Base-by-base conservation (phyloP, 2,329 filamentous ascomycete species). In the Fusarium agapanthi region DNA sequence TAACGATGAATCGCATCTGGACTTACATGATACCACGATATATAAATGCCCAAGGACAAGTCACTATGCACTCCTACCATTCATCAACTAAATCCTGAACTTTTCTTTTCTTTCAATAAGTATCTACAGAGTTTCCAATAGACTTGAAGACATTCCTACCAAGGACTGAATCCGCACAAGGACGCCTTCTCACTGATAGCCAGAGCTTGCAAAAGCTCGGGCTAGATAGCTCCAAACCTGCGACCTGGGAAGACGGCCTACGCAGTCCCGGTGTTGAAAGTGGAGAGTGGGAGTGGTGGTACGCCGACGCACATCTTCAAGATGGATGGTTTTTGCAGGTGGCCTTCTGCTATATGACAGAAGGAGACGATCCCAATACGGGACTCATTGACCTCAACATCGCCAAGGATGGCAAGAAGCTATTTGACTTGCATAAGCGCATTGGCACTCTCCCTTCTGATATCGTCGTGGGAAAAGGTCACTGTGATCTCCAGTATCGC, bases 261-360 rank as follows among this genome's bases (percentile, higher is more conserved):
- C 51, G 51, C 20, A 41, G 35, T 20, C 51, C 26, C 15, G 35
- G 11, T 13, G 12, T n/a, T 26, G 51, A 54, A 30, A 41, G 35
- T 7, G 35, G 51, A 20, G 35, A 54, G 22, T 54, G 51, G 51
- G 51, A 54, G 35, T 54, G 51, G 35, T 41, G 51, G 51, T 54
- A 54, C 3, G 51, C 51, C 22, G 51, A 54, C 4, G 35, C 51
- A 30, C 35, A 54, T 54, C 35, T 54, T 40, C 51, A 54, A 54
- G 35, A 41, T 30, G 51, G 51, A 4, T 54, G 35, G 51, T 54
- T 54, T 12, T 15, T 41, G 2, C 51, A 41, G 15, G 51, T 54
- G 3, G 35, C 35, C 22, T 54, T 41, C n/a, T 41, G 30, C 26
- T 41, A 54, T 13, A 41, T n/a, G 14, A n/a, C 51, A 41, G 51